Base-by-base conservation (phyloP, 441 rosid genomes). In the Hypseocharis bilobata region DNA sequence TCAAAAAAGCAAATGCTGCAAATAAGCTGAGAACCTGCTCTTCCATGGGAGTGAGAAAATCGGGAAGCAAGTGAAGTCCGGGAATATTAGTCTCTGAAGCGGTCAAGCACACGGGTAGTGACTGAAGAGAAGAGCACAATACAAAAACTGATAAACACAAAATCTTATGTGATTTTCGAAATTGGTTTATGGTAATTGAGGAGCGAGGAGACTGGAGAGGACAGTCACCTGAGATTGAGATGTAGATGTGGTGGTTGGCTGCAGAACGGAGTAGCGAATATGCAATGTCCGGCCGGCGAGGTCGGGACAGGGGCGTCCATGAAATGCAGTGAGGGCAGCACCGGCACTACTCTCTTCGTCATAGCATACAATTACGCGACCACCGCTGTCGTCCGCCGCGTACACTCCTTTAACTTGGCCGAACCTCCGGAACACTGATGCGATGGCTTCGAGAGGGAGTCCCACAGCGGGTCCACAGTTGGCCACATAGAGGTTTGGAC, bases 381-480 rank as follows among this genome's bases (percentile, higher is more conserved):
- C 84, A 10, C 96, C 96, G 61, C 89, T 89, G 22, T 84, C 96
- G 70, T 92, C 98, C 30, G 96, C 98, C 17, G 89, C 80, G 72
- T 76, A 79, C 0, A 89, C 85, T 60, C 92, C 98, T 13, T 60
- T 77, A 47, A 89, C 87, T 45, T 75, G 69, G 8, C 98, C 98
- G 71, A 83, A 92, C 1, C 61, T 65, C 62, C 82, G 57, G 67
- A 92, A 92, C 62, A 70, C 89, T 28, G 86, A 76, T 30, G 76
- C 73, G 49, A 92, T 82, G 3, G 73, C 61, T 52, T 84, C 90
- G 63, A 77, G 73, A 19, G 96, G 80, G 5, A 85, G 57, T 29
- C 96, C 96, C 16, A 89, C 89, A 0, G 87, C 87, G 29, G 98
- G 98, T 10, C 98, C 98, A 36, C 98, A 92, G 68, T 92, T 92